A percentile compares a stretch with the other conserved stretches of the same genome.
Evolutionary conservation across 2,329 filamentous ascomycete genomes (phyloP).

Genomic region (Lasiodiplodia citricola): DNA sequence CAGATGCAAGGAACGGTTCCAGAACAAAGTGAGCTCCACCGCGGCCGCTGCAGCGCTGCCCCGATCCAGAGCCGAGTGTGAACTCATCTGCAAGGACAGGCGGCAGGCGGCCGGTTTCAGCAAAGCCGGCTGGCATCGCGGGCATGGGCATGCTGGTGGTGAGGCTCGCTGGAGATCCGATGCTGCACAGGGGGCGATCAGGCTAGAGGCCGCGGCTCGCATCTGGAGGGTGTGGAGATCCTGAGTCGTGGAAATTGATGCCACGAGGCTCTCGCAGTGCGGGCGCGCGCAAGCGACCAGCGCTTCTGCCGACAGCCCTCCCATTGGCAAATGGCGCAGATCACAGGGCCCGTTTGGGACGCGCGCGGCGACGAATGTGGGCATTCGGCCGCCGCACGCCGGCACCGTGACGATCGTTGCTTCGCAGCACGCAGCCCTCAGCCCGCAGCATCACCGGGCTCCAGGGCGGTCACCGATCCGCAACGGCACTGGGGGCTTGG

Average conservation of each 20-base stretch:
- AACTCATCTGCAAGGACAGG: constrained; percentile 24
- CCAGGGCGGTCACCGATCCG: background rate
- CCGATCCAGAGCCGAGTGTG: constrained; percentile 18
- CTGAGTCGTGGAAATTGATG: constrained; percentile 27
- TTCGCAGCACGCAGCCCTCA: constrained; percentile 1
- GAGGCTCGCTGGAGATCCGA: constrained; percentile 19
- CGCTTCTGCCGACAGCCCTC: constrained; percentile 5
- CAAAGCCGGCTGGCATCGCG: constrained; percentile 9
- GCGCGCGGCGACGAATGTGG: background rate
- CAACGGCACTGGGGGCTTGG: background rate
- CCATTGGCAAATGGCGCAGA: constrained; percentile 22
- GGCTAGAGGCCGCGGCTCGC: constrained; percentile 23
- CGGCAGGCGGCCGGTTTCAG: constrained; percentile 8
- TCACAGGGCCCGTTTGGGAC: background rate
- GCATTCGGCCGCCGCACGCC: background rate
- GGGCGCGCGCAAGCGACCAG: background rate
- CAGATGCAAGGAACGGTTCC: constrained; percentile 28
- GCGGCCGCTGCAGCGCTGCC: constrained; percentile 3
- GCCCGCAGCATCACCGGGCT: background rate
- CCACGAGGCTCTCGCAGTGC: constrained; percentile 18
- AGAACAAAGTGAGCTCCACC: constrained; percentile 18
- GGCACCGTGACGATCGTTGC: constrained; percentile 16
- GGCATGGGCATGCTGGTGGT: background rate
- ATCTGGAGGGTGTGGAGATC: constrained; percentile 19
- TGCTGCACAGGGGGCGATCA: constrained; percentile 21